phyloP scores from a whole-genome alignment of 768 basidiomycete species.

The Termitomyces sp. region DNA sequence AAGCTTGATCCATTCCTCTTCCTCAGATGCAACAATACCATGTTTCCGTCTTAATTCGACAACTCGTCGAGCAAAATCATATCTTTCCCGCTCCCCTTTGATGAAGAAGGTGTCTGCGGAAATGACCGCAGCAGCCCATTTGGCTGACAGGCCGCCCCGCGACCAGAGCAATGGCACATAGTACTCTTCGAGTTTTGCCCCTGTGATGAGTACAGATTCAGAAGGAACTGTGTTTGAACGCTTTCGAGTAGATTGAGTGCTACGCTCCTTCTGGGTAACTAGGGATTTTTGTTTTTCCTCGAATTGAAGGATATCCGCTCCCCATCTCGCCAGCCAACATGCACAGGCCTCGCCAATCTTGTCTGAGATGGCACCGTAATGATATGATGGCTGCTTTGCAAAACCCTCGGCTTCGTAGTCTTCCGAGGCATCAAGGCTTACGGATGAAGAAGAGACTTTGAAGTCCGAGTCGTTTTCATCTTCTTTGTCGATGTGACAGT shows the following conservation, averaged over 20 bases:
- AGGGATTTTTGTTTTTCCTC: conserved; percentile 42
- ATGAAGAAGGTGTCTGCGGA: conserved; percentile 81
- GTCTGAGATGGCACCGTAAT: conserved; percentile 86
- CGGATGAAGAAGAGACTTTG: conserved; percentile 1
- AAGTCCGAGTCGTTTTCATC: neutral
- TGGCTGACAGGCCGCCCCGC: conserved; percentile 66
- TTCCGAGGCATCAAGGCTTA: conserved; percentile 13
- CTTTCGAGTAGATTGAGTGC: conserved; percentile 12
- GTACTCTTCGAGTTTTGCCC: conserved; percentile 11
- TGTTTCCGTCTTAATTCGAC: conserved; percentile 67
- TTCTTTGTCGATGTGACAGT: neutral
- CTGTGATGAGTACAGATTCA: conserved; percentile 3
- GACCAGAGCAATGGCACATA: conserved; percentile 62
- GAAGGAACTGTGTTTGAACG: conserved; percentile 18
- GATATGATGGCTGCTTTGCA: conserved; percentile 40
- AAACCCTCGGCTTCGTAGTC: conserved; percentile 14
- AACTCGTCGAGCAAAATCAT: conserved; percentile 70
- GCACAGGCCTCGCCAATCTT: conserved; percentile 89
- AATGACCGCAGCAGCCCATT: conserved; percentile 72
- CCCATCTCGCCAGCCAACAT: conserved; percentile 90
- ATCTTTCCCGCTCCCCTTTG: conserved; percentile 73
- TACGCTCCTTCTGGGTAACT: neutral
- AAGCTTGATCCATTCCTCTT: conserved; percentile 63
- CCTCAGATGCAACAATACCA: conserved; percentile 58
- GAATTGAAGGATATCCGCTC: conserved; percentile 65